Evolutionary conservation across 2,329 filamentous ascomycete genomes (phyloP), one percentile per base, ranked within the genome.

Genomic region (Diaporthe aspalathi): DNA sequence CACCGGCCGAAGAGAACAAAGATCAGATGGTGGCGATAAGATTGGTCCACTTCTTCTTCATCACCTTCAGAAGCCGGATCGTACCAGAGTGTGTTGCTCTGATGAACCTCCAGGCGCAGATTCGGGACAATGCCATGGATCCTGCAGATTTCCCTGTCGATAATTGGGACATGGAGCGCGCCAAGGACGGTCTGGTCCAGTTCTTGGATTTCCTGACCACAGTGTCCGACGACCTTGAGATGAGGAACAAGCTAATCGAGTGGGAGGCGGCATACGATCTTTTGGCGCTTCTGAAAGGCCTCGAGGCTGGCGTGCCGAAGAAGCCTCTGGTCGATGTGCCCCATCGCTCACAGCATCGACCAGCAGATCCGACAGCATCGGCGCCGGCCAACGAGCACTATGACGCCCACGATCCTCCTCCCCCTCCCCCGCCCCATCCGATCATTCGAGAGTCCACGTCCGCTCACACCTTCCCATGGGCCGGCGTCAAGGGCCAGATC

Each of bases 111-210:
- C 95, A 98, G 83, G 93, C 94, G 20, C 93, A 97, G 78, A 97
- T 98, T 43, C 91, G 94, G 52, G 90, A 92, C 50, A 91, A 92
- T 40, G 87, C 91, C 70, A 90, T 92, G 20, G 89, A 95, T 72
- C 91, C 94, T 0, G 90, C 93, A 73, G 95, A 98, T 77, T 98
- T 98, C 77, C 95, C 95, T 0, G 91, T 98, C 1, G 97, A 98
- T 77, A 88, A 94, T 57, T 98, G 95, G 95, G 95, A 98, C 77
- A 97, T 98, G 92, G 95, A 98, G 80, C 90, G 95, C 17, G 95
- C 97, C 71, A 97, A 97, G 80, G 95, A 98, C 78, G 95, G 95
- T 0, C 90, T 98, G 1, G 94, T 95, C 66, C 95, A 98, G 80
- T 97, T 97, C 78, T 89, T 98, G 1, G 95, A 98, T 76, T 97